Evolutionary conservation across 108 stramenopile genomes (phyloP).

Genomic region (Mediolabrus comicus): DNA sequence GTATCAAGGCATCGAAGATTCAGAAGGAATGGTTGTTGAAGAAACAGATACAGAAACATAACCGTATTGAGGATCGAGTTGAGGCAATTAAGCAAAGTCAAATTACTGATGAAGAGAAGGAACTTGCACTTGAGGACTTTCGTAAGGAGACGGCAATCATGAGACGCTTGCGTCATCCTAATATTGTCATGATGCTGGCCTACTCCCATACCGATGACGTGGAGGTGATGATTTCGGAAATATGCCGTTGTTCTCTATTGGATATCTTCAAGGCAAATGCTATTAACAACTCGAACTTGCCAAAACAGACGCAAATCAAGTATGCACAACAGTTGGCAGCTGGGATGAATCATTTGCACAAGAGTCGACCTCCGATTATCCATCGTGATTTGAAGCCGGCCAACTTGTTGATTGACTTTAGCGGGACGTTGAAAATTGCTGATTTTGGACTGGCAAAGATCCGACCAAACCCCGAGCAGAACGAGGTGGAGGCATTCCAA

Average conservation of each 20-base stretch:
- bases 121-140: constrained; percentile 78
- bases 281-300: constrained; percentile 67
- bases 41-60: constrained; percentile 36
- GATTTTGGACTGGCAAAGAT: constrained; percentile 96
- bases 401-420: constrained; percentile 85
- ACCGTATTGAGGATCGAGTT: constrained; percentile 39
- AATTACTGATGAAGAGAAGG: constrained; percentile 49
- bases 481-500: constrained; percentile 60
- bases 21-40: constrained; percentile 74
- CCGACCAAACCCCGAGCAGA: constrained; percentile 66
- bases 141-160: constrained; percentile 74
- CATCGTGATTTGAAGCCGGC: constrained; percentile 92
- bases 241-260: constrained; percentile 80
- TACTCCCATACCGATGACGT: constrained; percentile 76
- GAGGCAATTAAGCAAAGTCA: constrained; percentile 48
- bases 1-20: constrained; percentile 79
- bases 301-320: constrained; percentile 60
- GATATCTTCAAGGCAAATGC: constrained; percentile 81
- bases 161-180: constrained; percentile 77
- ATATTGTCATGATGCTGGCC: constrained; percentile 80
- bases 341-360: constrained; percentile 92
- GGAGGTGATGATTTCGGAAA: constrained; percentile 86
- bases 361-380: constrained; percentile 84
- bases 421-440: constrained; percentile 88
- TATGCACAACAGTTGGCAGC: constrained; percentile 84